Base-by-base conservation (phyloP, 805 yeast genomes). In the Candida parachauliodes region DNA sequence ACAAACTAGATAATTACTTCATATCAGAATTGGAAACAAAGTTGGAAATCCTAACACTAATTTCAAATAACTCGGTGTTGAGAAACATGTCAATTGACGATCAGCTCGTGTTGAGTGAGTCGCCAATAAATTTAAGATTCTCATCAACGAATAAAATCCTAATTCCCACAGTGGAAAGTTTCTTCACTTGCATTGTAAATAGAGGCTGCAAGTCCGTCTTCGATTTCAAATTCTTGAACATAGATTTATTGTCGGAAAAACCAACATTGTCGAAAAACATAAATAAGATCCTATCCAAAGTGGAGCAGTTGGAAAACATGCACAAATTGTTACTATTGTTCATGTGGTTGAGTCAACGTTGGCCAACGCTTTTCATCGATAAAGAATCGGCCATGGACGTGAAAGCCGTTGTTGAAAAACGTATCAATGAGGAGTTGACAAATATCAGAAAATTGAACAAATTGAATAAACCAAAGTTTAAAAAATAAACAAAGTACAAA, bases 281-380 rank as follows among this genome's bases (percentile, higher is more conserved):
- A 5, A 28, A 30, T 11, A n/a, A 27, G 14, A 16, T 29, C 5
- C 16, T 35, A 8, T 10, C 5, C 9, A 31, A 23, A 12, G 29
- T 39, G n/a, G 26, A 32, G 18, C 7, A 26, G 19, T 60, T 81
- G 15, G 97, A 88, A 54, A 70, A 72, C 4, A 62, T 83, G 41
- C 95, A 88, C 60, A 77, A 78, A 46, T 62, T 76, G 31, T 70
- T 86, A 12, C 72, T 80, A 47, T 60, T 85, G 5, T 91, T 77
- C 52, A 65, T 87, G 53, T 91, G 98, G 98, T 67, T 91, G 44
- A 73, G 85, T 38, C 89, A 86, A 55, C 68, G 97, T 51, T 91
- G 83, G 67, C 95, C 97, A 1, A 78, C 82, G 21, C 71, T 78
- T 35, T 86, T 88, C 49, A 75, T 83, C 12, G 96, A 88, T 56